These are phyloP conservation scores for Chenopodium formosanum DNA, from an alignment of 148 eudicot species.

Conservation along the genomic window DNA sequence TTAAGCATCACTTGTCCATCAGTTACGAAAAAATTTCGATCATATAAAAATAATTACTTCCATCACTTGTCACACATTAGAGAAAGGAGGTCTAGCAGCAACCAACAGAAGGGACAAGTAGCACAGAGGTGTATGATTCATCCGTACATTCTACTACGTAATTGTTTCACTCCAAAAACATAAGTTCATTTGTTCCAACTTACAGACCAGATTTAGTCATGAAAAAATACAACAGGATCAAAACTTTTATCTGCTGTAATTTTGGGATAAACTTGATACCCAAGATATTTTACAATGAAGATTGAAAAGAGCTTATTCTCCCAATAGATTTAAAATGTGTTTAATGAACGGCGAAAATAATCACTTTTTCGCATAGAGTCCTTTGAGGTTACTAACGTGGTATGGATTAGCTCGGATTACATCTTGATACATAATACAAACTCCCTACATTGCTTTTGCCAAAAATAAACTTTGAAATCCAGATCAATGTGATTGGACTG, in stretches of 20 bases:
- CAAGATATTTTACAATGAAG: not conserved
- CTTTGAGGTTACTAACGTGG: not conserved
- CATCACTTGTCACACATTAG: not conserved
- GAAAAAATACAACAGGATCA: not conserved
- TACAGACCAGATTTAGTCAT: not conserved
- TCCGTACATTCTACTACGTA: not conserved
- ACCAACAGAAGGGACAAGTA: not conserved
- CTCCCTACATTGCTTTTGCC: not conserved
- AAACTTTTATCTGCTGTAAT: not conserved
- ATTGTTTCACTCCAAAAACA: too few relatives aligned
- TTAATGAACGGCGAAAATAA: not conserved
- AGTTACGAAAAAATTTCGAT: not conserved
- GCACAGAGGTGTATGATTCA: not conserved
- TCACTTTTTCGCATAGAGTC: not conserved
- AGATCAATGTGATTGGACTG: not conserved
- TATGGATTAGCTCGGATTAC: not conserved
- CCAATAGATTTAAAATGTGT: not conserved
- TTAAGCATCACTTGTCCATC: conserved; percentile 1
- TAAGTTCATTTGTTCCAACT: not conserved
- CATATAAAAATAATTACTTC: not conserved
- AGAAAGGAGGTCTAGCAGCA: not conserved
- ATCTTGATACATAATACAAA: too few relatives aligned
- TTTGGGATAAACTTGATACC: not conserved
- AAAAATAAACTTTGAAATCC: too few relatives aligned
- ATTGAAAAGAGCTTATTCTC: not conserved